Evolutionary conservation across 1,139 yeast genomes (phyloP), one percentile per base, ranked within the genome.

Genomic region (Eremothecium gossypii): DNA sequence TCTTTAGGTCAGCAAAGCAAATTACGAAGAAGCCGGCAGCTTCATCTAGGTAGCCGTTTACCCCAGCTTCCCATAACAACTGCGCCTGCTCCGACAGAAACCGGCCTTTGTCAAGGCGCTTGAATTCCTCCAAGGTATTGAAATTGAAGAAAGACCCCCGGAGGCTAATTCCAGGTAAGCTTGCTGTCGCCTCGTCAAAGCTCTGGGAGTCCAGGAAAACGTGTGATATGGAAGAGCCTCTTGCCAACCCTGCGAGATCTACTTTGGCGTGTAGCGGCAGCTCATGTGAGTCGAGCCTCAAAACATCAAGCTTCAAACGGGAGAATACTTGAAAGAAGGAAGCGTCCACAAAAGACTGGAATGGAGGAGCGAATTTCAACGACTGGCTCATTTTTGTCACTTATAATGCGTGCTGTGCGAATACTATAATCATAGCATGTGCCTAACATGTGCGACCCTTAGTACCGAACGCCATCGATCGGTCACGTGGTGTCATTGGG

Each of bases 121-220:
- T 84, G 64, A 91, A 91, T 49, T 84, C 86, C 50, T 89, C 96
- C 30, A 87, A 69, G 0, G 96, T 86, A 61, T 91, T 91, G 38
- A 79, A 74, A 56, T 87, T 86, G 29, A 39, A 44, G 8, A 61
- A 33, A 30, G 46, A 43, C 3, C 64, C 65, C 13, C 36, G 30
- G 4, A 57, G 12, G n/a, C 39, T 37, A 8, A 46, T 38, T 4
- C 41, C 46, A 4, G 20, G 12, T 6, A 32, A 41, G 2, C 27
- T 13, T 10, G 5, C 13, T 17, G 36, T 13, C 7, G 30, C 32
- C 20, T 45, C 41, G n/a, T 51, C 53, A 43, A 72, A 70, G 39
- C 74, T 64, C 2, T 57, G 59, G 8, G 55, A 60, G 30, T 61
- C 56, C 7, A 69, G 47, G n/a, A 66, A 68, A 42, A 82, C 63